A percentile compares a stretch with the other conserved stretches of the same genome.
phyloP scores from a whole-genome alignment of 768 basidiomycete species.

The Pulveroboletus sp. region DNA sequence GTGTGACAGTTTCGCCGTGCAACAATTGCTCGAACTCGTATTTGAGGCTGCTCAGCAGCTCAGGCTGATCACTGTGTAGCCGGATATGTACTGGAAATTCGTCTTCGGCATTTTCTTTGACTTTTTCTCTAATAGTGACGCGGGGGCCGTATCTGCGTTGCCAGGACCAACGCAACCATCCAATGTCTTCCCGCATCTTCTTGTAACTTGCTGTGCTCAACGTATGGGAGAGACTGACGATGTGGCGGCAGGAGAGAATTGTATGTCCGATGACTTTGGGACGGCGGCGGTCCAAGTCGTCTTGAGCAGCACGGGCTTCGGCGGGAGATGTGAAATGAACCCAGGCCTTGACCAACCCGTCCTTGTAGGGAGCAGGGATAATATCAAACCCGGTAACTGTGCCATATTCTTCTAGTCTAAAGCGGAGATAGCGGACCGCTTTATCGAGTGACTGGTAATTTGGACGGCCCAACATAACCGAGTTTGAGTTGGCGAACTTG shows the following conservation, averaged over 20 bases:
- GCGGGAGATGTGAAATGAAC: slow-evolving; percentile 48
- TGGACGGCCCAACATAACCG: slow-evolving; percentile 48
- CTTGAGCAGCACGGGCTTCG: slow-evolving; percentile 50
- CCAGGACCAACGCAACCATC: slow-evolving; percentile 37
- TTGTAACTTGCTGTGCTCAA: slow-evolving; percentile 37
- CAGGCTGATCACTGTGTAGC: slow-evolving; percentile 46
- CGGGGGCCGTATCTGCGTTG: slow-evolving; percentile 26
- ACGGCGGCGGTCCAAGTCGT: slow-evolving; percentile 42
- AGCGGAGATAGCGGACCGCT: slow-evolving; percentile 36
- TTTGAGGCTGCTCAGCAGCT: slow-evolving; percentile 53
- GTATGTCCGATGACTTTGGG: slow-evolving; percentile 44
- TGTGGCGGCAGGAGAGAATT: slow-evolving; percentile 46
- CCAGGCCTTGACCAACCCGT: slow-evolving; percentile 49
- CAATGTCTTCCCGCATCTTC: slow-evolving; percentile 43
- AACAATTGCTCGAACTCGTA: slow-evolving; percentile 56
- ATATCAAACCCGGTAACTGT: slow-evolving; percentile 41
- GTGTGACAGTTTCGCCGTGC: slow-evolving; percentile 52
- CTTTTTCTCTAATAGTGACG: slow-evolving; percentile 28
- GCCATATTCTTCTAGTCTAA: slow-evolving; percentile 36
- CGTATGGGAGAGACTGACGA: slow-evolving; percentile 46
- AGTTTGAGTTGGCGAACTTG: slow-evolving; percentile 43
- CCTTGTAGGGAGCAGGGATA: slow-evolving; percentile 45
- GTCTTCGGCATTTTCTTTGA: slow-evolving; percentile 6
- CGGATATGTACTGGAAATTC: slow-evolving; percentile 35
- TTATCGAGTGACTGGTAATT: slow-evolving; percentile 37